Evolutionary conservation across 176 grass and related monocot genomes (phyloP).

Genomic region (Pontederia paniculata): DNA sequence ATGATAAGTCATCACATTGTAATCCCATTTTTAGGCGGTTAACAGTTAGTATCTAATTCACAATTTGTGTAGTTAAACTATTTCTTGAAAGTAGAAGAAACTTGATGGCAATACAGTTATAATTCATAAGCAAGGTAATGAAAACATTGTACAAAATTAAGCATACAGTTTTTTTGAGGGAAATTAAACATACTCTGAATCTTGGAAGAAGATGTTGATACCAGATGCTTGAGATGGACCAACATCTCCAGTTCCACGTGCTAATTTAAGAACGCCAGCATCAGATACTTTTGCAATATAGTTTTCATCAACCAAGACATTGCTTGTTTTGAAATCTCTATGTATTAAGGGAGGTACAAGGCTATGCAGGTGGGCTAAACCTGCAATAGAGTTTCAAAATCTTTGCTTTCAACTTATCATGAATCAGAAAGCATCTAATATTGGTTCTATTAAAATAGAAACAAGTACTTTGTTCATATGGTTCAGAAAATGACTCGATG

Average conservation of each 20-base stretch:
- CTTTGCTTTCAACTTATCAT: slow-evolving; percentile 2
- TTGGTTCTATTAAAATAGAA: background rate
- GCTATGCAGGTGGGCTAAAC: slow-evolving; percentile 60
- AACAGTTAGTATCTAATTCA: background rate
- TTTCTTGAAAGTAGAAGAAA: background rate
- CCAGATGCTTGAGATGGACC: slow-evolving; percentile 29
- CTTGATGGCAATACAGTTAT: background rate
- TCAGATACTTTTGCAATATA: slow-evolving; percentile 91
- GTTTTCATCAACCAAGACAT: slow-evolving; percentile 91
- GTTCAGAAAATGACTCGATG: background rate
- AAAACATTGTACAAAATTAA: background rate
- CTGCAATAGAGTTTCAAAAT: slow-evolving; percentile 30
- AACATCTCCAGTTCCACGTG: slow-evolving; percentile 29
- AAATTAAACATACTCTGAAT: slow-evolving; percentile 51
- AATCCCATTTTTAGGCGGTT: no score
- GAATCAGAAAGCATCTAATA: slow-evolving; percentile 5
- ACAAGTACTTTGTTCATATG: background rate
- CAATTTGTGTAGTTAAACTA: background rate
- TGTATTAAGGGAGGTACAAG: slow-evolving; percentile 62
- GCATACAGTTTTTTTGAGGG: background rate
- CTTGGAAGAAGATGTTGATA: slow-evolving; percentile 41
- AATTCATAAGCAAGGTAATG: no score
- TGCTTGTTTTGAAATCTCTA: slow-evolving; percentile 76
- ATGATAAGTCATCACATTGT: no score
- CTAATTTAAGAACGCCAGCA: slow-evolving; percentile 45